Conservation (phyloP, 805 yeast genomes). For the Hanseniaspora mollemarum region DNA sequence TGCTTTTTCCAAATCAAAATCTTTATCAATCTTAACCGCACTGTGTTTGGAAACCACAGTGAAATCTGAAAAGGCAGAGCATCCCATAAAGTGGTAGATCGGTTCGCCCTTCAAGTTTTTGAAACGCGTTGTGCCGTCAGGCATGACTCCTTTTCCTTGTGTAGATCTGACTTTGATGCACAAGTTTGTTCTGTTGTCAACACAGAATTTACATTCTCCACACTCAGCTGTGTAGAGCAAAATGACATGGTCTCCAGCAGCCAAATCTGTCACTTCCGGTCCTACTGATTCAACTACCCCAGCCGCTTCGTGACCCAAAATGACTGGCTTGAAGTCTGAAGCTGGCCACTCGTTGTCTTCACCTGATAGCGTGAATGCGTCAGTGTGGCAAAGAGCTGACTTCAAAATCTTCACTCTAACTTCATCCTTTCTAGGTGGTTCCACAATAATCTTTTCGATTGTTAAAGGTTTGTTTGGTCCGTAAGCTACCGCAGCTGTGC, state of each 20-base stretch:
- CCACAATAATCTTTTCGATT: conserved; percentile 80
- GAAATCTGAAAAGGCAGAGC: conserved; percentile 92
- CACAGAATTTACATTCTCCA: conserved; percentile 86
- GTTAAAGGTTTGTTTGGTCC: conserved; percentile 75
- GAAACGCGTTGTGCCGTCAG: conserved; percentile 93
- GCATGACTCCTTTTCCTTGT: conserved; percentile 97
- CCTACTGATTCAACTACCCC: conserved; percentile 94
- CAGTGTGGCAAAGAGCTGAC: conserved; percentile 98
- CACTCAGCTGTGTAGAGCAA: conserved; percentile 97
- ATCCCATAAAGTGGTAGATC: conserved; percentile 91
- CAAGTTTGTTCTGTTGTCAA: conserved; percentile 87
- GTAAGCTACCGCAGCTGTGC: conserved; percentile 97
- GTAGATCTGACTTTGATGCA: conserved; percentile 94
- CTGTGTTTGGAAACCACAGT: conserved; percentile 97
- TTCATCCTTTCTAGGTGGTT: conserved; percentile 93
- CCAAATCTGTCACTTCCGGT: conserved; percentile 81
- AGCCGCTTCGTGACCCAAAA: conserved; percentile 97
- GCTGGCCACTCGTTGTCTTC: conserved; percentile 61
- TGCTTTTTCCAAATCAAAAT: conserved; percentile 74
- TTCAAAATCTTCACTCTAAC: conserved; percentile 78
- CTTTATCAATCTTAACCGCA: conserved; percentile 77
- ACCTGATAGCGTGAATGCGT: conserved; percentile 91
- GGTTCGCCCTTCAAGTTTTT: conserved; percentile 67
- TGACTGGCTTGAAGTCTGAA: conserved; percentile 74
- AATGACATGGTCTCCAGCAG: conserved; percentile 87